Conservation (phyloP, 768 basidiomycete genomes). For the Suillus occidentalis region DNA sequence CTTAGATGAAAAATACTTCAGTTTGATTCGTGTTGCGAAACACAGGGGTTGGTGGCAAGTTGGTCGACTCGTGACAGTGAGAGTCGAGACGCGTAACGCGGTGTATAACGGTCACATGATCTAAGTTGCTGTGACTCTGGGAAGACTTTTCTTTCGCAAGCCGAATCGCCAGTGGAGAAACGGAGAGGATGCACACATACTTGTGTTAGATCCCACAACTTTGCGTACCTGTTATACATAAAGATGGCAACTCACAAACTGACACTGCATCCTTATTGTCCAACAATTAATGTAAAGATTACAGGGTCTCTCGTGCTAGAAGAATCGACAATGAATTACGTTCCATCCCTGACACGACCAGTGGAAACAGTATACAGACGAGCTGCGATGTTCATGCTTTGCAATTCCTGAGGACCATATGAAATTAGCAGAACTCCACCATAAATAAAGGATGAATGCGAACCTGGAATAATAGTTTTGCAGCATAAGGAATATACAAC, state of each 20-base stretch:
- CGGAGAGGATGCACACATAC: no score
- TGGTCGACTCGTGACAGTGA: no score
- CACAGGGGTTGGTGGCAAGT: neutral
- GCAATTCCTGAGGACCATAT: conserved; percentile 62
- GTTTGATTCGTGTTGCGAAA: neutral
- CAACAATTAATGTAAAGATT: conserved; percentile 24
- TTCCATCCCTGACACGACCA: conserved; percentile 72
- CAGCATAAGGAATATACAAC: conserved; percentile 92
- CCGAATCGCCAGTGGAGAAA: no score
- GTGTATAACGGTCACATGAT: no score
- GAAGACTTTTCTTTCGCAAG: no score
- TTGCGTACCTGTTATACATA: neutral
- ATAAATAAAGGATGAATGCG: conserved; percentile 17
- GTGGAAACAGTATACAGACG: conserved; percentile 85
- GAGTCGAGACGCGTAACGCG: neutral
- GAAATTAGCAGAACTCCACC: conserved; percentile 5
- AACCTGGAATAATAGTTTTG: conserved; percentile 94
- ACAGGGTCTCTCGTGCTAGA: conserved; percentile 24
- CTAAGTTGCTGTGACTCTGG: no score
- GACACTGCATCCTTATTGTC: neutral
- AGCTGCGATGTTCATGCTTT: conserved; percentile 94
- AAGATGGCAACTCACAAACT: neutral
- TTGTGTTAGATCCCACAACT: neutral
- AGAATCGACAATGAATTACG: neutral
- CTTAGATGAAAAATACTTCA: neutral